phyloP scores from a whole-genome alignment of 1,284 basidiomycete genomes.

The Somion occarium region DNA sequence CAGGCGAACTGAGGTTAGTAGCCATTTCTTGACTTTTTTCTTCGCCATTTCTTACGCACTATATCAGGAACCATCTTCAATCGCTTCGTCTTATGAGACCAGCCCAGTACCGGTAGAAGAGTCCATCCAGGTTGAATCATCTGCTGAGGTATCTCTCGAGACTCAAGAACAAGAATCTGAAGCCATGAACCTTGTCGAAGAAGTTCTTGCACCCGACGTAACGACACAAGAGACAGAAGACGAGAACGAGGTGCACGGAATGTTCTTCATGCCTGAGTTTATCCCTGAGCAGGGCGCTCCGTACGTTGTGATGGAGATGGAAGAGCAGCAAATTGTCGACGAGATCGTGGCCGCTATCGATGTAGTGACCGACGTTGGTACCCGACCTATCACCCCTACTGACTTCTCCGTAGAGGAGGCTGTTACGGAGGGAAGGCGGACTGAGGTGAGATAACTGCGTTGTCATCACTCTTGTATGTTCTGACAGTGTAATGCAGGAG shows the following conservation, averaged over 20 bases:
- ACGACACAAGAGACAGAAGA: too few relatives aligned
- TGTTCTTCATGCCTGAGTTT: slow-evolving; percentile 3
- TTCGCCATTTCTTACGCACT: too few relatives aligned
- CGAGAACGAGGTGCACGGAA: slow-evolving; percentile 5
- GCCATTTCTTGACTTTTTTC: too few relatives aligned
- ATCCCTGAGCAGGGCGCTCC: not conserved
- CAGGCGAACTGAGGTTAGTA: slow-evolving; percentile 23
- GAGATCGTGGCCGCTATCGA: not conserved
- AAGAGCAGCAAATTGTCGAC: not conserved
- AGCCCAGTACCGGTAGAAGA: too few relatives aligned
- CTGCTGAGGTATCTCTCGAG: too few relatives aligned
- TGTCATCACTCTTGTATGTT: not conserved
- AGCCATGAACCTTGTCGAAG: not conserved
- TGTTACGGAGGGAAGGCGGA: slow-evolving; percentile 20
- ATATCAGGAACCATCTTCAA: too few relatives aligned
- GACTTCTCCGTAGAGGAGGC: slow-evolving; percentile 26
- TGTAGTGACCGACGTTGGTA: slow-evolving; percentile 4
- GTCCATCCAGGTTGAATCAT: too few relatives aligned
- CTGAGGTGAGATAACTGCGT: slow-evolving; percentile 18
- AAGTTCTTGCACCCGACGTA: not conserved
- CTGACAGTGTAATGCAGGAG: not conserved
- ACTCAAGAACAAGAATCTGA: too few relatives aligned
- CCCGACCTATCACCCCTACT: not conserved
- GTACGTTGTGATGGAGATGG: slow-evolving; percentile 1
- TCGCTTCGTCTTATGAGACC: not conserved